phyloP scores from a whole-genome alignment of 2,329 filamentous ascomycete species.

The Ophiostoma himal-ulmi region DNA sequence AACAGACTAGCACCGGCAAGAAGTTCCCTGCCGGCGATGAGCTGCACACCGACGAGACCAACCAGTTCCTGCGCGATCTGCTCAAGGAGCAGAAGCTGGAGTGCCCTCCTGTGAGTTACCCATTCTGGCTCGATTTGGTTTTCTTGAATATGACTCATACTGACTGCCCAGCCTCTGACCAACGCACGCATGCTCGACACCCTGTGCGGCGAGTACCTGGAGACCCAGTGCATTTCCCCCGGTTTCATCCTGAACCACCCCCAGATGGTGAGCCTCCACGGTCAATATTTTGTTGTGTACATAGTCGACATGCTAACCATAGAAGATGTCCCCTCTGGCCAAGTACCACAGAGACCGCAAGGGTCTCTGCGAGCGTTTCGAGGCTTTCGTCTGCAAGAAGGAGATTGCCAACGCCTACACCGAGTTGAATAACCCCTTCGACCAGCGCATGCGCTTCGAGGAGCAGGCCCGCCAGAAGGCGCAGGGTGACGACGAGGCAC shows the following conservation, averaged over 20 bases:
- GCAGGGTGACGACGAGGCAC: constrained; percentile 94
- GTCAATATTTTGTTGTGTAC: constrained; percentile 28
- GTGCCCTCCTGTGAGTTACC: constrained; percentile 56
- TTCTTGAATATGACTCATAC: not conserved
- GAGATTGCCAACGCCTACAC: constrained; percentile 77
- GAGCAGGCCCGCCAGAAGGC: constrained; percentile 95
- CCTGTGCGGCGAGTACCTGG: constrained; percentile 88
- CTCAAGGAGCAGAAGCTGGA: constrained; percentile 88
- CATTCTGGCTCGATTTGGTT: not conserved
- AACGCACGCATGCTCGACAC: constrained; percentile 96
- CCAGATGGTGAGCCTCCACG: constrained; percentile 24
- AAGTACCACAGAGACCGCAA: constrained; percentile 81
- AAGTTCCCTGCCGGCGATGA: constrained; percentile 88
- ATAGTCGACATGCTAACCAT: constrained; percentile 33
- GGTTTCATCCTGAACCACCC: constrained; percentile 28
- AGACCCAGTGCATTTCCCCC: constrained; percentile 62
- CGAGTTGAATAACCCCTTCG: constrained; percentile 94
- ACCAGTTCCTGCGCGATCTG: constrained; percentile 76
- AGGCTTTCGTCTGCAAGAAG: constrained; percentile 59
- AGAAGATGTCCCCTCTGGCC: constrained; percentile 80
- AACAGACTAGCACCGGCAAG: constrained; percentile 51
- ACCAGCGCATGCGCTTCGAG: constrained; percentile 85
- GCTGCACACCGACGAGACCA: constrained; percentile 83
- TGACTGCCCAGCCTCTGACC: constrained; percentile 57
- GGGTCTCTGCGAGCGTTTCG: constrained; percentile 92